These are phyloP conservation scores for Marasmius fiardii DNA, from an alignment of 1,284 basidiomycete species.

Conservation along the genomic window DNA sequence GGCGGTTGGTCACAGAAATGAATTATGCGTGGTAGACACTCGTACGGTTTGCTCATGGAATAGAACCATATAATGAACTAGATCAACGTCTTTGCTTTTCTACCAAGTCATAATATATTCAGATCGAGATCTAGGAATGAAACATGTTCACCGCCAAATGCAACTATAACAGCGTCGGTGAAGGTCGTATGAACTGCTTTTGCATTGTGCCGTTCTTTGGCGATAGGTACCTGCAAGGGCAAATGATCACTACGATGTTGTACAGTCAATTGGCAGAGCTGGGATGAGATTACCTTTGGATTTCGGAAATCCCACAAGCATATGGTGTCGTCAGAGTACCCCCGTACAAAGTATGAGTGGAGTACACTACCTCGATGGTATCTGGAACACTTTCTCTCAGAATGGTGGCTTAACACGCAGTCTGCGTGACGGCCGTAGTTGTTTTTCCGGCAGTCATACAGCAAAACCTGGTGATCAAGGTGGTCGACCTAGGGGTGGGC, in stretches of 20 bases:
- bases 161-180: slow-evolving; percentile 33
- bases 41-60: background rate
- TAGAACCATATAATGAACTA: slow-evolving; percentile 6
- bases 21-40: background rate
- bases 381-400: slow-evolving; percentile 15
- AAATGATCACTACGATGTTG: background rate
- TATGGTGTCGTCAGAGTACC: slow-evolving; percentile 41
- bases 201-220: slow-evolving; percentile 24
- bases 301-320: slow-evolving; percentile 51
- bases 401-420: slow-evolving; percentile 42
- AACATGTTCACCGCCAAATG: slow-evolving; percentile 36
- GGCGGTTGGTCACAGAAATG: slow-evolving; percentile 42
- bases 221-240: slow-evolving; percentile 12
- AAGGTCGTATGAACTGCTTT: slow-evolving; percentile 42
- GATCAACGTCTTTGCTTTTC: no score
- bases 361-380: slow-evolving; percentile 29
- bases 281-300: slow-evolving; percentile 36
- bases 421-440: slow-evolving; percentile 36
- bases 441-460: slow-evolving; percentile 37
- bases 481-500: slow-evolving; percentile 38
- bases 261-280: background rate
- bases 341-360: slow-evolving; percentile 41
- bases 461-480: slow-evolving; percentile 42
- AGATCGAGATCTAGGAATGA: slow-evolving; percentile 35
- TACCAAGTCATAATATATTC: slow-evolving; percentile 13